phyloP scores from a whole-genome alignment of 352 stramenopile species.

The Phytophthora pluvialis region DNA sequence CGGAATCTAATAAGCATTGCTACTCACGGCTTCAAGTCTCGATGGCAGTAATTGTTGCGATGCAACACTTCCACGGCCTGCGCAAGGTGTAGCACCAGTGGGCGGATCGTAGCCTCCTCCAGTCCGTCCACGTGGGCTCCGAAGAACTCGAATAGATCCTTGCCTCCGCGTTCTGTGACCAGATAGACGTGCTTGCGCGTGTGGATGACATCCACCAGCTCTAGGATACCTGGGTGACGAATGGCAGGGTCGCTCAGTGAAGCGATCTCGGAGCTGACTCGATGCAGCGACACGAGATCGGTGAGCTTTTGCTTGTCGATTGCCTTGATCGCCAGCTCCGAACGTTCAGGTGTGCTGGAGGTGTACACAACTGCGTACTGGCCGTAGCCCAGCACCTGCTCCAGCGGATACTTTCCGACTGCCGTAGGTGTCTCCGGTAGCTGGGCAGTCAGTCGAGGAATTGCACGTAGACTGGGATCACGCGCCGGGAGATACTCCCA shows the following conservation, averaged over 20 bases:
- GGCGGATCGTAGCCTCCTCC: constrained; percentile 47
- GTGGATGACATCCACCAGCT: constrained; percentile 80
- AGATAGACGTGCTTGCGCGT: constrained; percentile 82
- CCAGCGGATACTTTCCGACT: constrained; percentile 76
- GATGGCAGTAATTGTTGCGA: constrained; percentile 74
- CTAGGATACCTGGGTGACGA: constrained; percentile 69
- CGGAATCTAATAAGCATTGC: not conserved
- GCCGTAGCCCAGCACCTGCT: constrained; percentile 79
- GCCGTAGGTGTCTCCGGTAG: constrained; percentile 57
- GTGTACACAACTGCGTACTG: constrained; percentile 86
- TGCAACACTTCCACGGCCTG: constrained; percentile 68
- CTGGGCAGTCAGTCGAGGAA: constrained; percentile 51
- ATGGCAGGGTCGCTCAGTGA: constrained; percentile 67
- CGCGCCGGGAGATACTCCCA: constrained; percentile 78
- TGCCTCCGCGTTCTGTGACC: constrained; percentile 79
- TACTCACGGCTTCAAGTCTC: constrained; percentile 77
- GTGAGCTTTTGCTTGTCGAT: constrained; percentile 88
- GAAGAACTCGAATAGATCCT: constrained; percentile 89
- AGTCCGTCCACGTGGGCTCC: constrained; percentile 54
- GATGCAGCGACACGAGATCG: constrained; percentile 72
- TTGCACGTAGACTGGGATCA: constrained; percentile 59
- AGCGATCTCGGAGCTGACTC: constrained; percentile 84
- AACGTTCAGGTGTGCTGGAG: constrained; percentile 27
- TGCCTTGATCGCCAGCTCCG: constrained; percentile 76
- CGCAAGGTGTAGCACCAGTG: constrained; percentile 51